Base-by-base conservation (phyloP, 441 rosid genomes). In the Viola pubescens region DNA sequence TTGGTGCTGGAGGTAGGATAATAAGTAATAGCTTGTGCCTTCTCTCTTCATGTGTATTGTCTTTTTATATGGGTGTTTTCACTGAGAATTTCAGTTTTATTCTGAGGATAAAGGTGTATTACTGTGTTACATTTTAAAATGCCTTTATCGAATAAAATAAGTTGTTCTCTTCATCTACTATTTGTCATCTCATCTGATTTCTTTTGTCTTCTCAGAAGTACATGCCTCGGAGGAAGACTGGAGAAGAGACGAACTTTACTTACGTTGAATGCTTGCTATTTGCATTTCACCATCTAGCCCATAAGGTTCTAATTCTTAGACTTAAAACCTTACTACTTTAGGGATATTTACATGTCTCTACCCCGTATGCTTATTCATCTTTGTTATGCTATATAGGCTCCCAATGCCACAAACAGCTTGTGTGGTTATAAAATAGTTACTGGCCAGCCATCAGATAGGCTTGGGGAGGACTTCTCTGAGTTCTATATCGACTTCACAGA, bases 371-470 rank as follows among this genome's bases (percentile, higher is more conserved):
- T 64, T 57, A 73, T 73, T 72, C 48, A 69, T 61, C 60, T 61
- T 42, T 54, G 38, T 79, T 40, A 61, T 46, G 51, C 68, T 64
- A 9, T 63, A 53, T 65, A 94, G 99, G 99, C 88, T 70, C 97
- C 99, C 14, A 94, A 94, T 81, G 95, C 99, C 37, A 81, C 96
- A 63, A 94, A 94, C 72, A 75, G 94, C 73, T 75, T 94, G 16
- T 90, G 97, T 52, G 99, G 99, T 62, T 90, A 94, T 76, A 88
- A 90, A 74, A 85, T 90, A 71, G 99, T 94, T 71, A 94, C 97
- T n/a, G 99, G 99, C 57, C 97, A 94, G 71, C 99, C 99, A 62
- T 94, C 99, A 45, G 97, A 94, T 70, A 82, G 97, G 79, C 87
- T 94, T 45, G 99, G 99, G 54, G 97, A 90, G 81, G 97, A 94